phyloP scores from a whole-genome alignment of 805 yeast genomes.

The Candida parachauliodes region DNA sequence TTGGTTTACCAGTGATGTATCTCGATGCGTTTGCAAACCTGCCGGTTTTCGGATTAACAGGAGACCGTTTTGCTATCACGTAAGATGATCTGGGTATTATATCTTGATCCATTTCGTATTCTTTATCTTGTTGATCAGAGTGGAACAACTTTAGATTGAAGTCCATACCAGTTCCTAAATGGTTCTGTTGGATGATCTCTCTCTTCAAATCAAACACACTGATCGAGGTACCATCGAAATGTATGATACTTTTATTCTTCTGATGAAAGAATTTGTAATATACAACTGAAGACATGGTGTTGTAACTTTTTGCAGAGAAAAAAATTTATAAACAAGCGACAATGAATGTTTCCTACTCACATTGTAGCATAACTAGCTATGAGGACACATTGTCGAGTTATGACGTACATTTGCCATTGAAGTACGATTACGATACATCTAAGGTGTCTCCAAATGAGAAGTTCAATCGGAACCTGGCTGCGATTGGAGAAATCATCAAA shows the following conservation, averaged over 20 bases:
- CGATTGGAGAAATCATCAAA: constrained; percentile 21
- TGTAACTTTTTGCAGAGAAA: background rate
- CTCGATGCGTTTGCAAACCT: constrained; percentile 59
- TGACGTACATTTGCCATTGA: constrained; percentile 22
- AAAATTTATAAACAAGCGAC: constrained; percentile 1
- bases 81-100: constrained; percentile 89
- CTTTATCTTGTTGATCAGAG: constrained; percentile 51
- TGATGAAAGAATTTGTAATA: constrained; percentile 87
- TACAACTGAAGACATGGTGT: constrained; percentile 75
- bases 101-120: constrained; percentile 81
- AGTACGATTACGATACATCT: constrained; percentile 14
- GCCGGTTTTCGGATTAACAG: constrained; percentile 46
- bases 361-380: constrained; percentile 19
- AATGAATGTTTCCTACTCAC: constrained; percentile 16
- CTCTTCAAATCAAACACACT: constrained; percentile 92
- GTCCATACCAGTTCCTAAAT: constrained; percentile 77
- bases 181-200: constrained; percentile 80
- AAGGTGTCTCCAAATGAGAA: constrained; percentile 16
- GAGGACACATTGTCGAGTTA: constrained; percentile 14
- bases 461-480: constrained; percentile 18
- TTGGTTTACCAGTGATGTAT: constrained; percentile 70
- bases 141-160: constrained; percentile 73
- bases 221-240: constrained; percentile 95
- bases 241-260: constrained; percentile 68
- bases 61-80: constrained; percentile 76